Evolutionary conservation across 2,329 filamentous ascomycete genomes (phyloP).

Genomic region (Stromatinia cepivora): DNA sequence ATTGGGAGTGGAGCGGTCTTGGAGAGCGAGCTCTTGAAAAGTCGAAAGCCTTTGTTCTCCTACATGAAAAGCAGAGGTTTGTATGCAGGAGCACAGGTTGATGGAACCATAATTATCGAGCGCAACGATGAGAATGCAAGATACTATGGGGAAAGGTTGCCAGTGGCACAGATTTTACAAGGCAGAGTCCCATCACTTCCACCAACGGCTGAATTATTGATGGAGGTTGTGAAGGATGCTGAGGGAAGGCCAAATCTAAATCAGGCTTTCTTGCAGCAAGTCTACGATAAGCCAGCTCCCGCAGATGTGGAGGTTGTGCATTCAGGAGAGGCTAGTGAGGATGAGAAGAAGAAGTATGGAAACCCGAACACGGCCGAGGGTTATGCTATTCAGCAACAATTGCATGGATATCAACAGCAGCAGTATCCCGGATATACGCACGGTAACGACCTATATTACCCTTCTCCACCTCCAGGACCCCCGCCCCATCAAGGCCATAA

Average conservation of each 20-base stretch:
- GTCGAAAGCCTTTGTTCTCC: conserved; percentile 70
- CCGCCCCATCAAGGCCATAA: neutral
- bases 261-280: conserved; percentile 44
- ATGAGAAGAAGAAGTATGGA: conserved; percentile 25
- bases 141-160: conserved; percentile 70
- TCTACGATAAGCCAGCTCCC: conserved; percentile 24
- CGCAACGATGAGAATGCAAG: conserved; percentile 79
- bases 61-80: conserved; percentile 88
- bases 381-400: conserved; percentile 19
- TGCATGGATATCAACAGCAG: conserved; percentile 9
- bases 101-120: conserved; percentile 82
- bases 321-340: conserved; percentile 19
- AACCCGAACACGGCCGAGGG: conserved; percentile 21
- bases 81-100: conserved; percentile 80
- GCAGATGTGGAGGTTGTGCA: conserved; percentile 24
- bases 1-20: conserved; percentile 66
- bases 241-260: conserved; percentile 75
- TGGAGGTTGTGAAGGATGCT: conserved; percentile 79
- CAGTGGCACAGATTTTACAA: conserved; percentile 57
- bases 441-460: conserved; percentile 18
- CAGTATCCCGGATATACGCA: conserved; percentile 3
- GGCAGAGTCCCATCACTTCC: conserved; percentile 31
- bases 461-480: conserved; percentile 10
- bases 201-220: conserved; percentile 43
- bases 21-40: conserved; percentile 46